phyloP scores from a whole-genome alignment of 78 protist species.

The Mastigamoeba balamuthi region DNA sequence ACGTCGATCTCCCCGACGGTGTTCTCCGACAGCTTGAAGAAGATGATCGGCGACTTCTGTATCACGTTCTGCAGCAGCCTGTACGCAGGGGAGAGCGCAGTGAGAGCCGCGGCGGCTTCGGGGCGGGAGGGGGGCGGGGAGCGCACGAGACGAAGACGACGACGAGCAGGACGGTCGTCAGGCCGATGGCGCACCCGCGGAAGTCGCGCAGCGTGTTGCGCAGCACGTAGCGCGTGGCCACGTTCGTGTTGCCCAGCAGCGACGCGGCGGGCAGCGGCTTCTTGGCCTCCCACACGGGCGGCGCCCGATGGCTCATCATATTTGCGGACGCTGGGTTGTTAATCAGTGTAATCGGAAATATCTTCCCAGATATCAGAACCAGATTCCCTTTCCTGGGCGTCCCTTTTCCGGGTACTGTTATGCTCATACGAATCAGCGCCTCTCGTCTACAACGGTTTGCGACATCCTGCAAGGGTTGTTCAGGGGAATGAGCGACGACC shows the following conservation, averaged over 20 bases:
- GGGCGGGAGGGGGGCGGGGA: background rate
- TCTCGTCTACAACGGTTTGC: too few relatives aligned
- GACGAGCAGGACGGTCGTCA: constrained; percentile 47
- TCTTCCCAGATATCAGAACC: too few relatives aligned
- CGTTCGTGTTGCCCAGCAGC: constrained; percentile 1
- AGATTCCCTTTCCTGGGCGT: too few relatives aligned
- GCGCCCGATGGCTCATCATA: too few relatives aligned
- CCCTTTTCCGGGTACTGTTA: too few relatives aligned
- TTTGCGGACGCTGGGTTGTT: too few relatives aligned
- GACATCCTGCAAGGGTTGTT: too few relatives aligned
- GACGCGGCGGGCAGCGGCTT: too few relatives aligned
- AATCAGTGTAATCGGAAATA: too few relatives aligned
- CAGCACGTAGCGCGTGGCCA: constrained; percentile 45
- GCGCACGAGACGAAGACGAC: constrained; percentile 30
- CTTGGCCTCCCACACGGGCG: too few relatives aligned
- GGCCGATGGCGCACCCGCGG: constrained; percentile 26
- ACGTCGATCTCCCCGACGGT: constrained; percentile 53
- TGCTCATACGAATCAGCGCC: too few relatives aligned
- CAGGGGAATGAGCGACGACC: too few relatives aligned
- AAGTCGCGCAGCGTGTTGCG: constrained; percentile 14
- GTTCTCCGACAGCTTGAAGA: constrained; percentile 51
- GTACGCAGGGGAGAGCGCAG: background rate
- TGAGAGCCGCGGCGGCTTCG: background rate
- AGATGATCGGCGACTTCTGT: constrained; percentile 43
- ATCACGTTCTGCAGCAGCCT: background rate